These are phyloP conservation scores for Castanea crenata DNA, from an alignment of 306 rosid genomes.

Conservation along the genomic window DNA sequence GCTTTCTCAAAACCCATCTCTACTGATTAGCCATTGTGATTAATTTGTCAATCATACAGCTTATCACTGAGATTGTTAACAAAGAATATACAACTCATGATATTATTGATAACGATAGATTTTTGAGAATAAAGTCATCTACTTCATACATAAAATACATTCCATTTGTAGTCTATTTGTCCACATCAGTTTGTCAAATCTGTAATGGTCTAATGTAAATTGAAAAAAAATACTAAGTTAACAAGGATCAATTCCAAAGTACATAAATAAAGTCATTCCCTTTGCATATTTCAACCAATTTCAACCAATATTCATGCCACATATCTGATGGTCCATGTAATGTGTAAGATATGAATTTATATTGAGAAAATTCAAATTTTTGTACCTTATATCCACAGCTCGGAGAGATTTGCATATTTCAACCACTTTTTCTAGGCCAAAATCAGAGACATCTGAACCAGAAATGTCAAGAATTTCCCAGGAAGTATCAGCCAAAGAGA, in stretches of 20 bases:
- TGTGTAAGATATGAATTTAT: background rate
- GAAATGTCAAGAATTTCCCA: constrained; percentile 89
- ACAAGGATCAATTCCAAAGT: background rate
- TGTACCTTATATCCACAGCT: constrained; percentile 85
- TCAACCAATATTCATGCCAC: background rate
- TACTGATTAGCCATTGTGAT: constrained; percentile 2
- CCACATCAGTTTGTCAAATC: background rate
- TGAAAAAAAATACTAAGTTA: background rate
- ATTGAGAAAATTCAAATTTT: constrained; percentile 1
- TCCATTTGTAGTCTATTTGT: background rate
- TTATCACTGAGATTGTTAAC: background rate
- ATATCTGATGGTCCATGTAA: background rate
- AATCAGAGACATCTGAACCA: constrained; percentile 81
- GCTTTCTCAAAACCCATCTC: background rate
- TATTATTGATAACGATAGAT: background rate
- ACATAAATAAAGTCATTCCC: background rate
- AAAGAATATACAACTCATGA: background rate
- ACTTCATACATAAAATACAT: background rate
- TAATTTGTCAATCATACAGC: background rate
- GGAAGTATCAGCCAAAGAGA: constrained; percentile 67
- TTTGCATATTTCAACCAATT: background rate
- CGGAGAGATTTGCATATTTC: constrained; percentile 57
- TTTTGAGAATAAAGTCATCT: background rate
- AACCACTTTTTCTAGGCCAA: constrained; percentile 62
- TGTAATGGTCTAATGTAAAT: background rate